A percentile compares a stretch with the other conserved stretches of the same genome.
Conservation (phyloP, 2,329 filamentous ascomycete species). For the Macrophomina phaseolina region DNA sequence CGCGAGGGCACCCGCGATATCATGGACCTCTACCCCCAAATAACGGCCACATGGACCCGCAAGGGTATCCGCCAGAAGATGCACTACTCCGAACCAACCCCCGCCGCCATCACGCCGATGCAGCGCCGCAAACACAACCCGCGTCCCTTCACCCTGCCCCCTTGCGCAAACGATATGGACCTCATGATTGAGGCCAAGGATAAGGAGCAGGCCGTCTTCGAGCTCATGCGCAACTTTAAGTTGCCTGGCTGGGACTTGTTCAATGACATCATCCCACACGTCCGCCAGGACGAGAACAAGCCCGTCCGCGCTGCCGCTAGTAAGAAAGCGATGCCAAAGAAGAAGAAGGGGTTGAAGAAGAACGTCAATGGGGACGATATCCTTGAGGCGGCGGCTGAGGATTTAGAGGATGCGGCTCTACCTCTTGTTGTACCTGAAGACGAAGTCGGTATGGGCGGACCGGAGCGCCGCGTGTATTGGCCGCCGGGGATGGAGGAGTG, state of each 20-base stretch:
- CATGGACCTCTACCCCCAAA: slow-evolving; percentile 73
- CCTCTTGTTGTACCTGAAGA: slow-evolving; percentile 62
- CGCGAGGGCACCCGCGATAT: slow-evolving; percentile 88
- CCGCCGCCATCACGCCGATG: slow-evolving; percentile 75
- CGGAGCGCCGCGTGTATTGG: slow-evolving; percentile 85
- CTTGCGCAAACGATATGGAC: slow-evolving; percentile 83
- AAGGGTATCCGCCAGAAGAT: slow-evolving; percentile 93
- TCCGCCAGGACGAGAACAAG: slow-evolving; percentile 76
- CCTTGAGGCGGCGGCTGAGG: slow-evolving; percentile 46
- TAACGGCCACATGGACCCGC: slow-evolving; percentile 79
- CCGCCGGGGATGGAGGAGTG: slow-evolving; percentile 88
- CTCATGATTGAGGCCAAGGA: slow-evolving; percentile 99
- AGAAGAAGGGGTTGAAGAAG: slow-evolving; percentile 43
- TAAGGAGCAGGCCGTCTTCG: slow-evolving; percentile 95
- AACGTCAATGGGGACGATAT: slow-evolving; percentile 47
- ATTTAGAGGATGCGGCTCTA: slow-evolving; percentile 40
- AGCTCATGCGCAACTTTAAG: slow-evolving; percentile 87
- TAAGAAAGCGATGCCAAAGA: slow-evolving; percentile 53
- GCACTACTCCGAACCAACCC: slow-evolving; percentile 88
- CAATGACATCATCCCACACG: slow-evolving; percentile 78
- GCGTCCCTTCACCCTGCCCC: slow-evolving; percentile 78
- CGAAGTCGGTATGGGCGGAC: slow-evolving; percentile 85
- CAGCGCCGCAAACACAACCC: slow-evolving; percentile 86
- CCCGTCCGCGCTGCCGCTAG: slow-evolving; percentile 42
- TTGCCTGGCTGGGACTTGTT: slow-evolving; percentile 79